These are phyloP conservation scores for Diaporthe ilicicola DNA, from an alignment of 2,329 filamentous ascomycete genomes.

Conservation along the genomic window DNA sequence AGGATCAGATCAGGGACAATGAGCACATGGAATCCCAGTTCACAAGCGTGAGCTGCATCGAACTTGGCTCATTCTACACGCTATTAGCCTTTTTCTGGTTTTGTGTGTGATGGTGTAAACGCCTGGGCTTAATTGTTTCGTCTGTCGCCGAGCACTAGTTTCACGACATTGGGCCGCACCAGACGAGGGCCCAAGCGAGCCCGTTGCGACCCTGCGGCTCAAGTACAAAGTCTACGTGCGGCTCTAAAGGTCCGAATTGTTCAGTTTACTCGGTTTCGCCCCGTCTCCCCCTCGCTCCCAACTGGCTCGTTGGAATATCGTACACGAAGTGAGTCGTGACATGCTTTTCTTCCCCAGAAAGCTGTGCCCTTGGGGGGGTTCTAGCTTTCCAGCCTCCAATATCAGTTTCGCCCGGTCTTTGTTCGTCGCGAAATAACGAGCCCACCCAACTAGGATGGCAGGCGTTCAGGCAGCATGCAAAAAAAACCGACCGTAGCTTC, in stretches of 20 bases:
- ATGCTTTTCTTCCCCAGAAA: background rate
- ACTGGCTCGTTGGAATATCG: background rate
- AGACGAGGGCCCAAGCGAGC: background rate
- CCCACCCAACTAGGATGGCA: background rate
- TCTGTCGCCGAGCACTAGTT: constrained; percentile 9
- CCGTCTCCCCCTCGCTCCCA: background rate
- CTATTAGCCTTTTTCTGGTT: background rate
- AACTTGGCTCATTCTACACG: background rate
- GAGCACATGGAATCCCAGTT: background rate
- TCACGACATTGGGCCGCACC: background rate
- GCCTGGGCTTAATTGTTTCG: constrained; percentile 21
- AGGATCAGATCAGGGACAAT: background rate
- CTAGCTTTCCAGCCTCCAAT: background rate
- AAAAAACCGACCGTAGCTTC: no score
- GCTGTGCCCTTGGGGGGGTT: background rate
- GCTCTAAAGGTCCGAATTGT: background rate
- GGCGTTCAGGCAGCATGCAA: no score
- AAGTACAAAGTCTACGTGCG: background rate
- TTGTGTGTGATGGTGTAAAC: background rate
- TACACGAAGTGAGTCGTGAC: background rate
- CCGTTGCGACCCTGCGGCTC: background rate
- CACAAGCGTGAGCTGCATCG: no score
- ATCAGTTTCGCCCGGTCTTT: constrained; percentile 1
- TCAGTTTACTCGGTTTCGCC: constrained; percentile 18
- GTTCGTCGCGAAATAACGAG: background rate